phyloP scores from a whole-genome alignment of 2,329 filamentous ascomycete genomes.

The Aspergillus tanneri region DNA sequence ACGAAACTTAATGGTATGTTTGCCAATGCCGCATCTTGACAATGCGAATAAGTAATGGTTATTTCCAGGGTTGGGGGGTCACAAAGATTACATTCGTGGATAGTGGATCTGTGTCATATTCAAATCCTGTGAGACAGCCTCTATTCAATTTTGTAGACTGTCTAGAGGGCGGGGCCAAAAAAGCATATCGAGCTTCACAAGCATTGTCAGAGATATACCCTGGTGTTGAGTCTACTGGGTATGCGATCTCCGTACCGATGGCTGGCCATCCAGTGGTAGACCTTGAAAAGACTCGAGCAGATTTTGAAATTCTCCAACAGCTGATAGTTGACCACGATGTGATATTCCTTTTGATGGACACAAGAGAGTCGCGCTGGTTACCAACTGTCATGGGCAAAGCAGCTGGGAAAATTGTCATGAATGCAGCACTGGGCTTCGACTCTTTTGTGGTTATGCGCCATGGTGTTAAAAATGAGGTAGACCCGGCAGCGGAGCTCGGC shows the following conservation, averaged over 20 bases:
- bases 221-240: slow-evolving; percentile 76
- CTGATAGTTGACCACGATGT: slow-evolving; percentile 84
- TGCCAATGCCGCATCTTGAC: background rate
- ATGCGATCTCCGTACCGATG: slow-evolving; percentile 89
- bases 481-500: slow-evolving; percentile 68
- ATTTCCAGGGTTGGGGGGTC: slow-evolving; percentile 75
- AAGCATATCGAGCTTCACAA: slow-evolving; percentile 77
- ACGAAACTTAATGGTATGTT: slow-evolving; percentile 69
- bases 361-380: slow-evolving; percentile 88
- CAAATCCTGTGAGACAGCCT: slow-evolving; percentile 92
- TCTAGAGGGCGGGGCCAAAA: slow-evolving; percentile 75
- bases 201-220: slow-evolving; percentile 85
- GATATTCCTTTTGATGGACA: slow-evolving; percentile 97
- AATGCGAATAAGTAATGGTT: slow-evolving; percentile 1
- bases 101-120: slow-evolving; percentile 89
- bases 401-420: slow-evolving; percentile 90
- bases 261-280: slow-evolving; percentile 84
- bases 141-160: slow-evolving; percentile 91
- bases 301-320: slow-evolving; percentile 72
- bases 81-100: slow-evolving; percentile 94
- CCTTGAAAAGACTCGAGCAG: slow-evolving; percentile 63
- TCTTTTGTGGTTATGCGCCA: slow-evolving; percentile 97
- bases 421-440: slow-evolving; percentile 93
- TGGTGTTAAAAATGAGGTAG: slow-evolving; percentile 62
- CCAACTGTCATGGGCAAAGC: slow-evolving; percentile 96